Conservation (phyloP, 768 basidiomycete species). For the Podaxis rugospora region DNA sequence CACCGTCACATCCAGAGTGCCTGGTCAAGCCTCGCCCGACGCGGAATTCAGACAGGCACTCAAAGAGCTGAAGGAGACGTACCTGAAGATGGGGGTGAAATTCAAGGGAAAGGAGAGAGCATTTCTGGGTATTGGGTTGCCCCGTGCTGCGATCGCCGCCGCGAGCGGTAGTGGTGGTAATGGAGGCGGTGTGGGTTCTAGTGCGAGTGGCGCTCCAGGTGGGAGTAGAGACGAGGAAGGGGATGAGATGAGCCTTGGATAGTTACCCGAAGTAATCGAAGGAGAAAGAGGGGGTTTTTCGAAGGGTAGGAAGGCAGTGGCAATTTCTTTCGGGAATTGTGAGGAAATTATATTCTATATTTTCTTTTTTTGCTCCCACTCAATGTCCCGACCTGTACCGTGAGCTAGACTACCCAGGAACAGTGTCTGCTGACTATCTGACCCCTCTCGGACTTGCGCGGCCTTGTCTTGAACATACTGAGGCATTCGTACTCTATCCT, state of each 20-base stretch:
- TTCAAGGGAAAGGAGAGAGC: constrained; percentile 10
- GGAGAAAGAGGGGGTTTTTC: not conserved
- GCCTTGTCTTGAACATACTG: not conserved
- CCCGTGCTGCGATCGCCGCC: not conserved
- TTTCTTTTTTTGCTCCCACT: not conserved
- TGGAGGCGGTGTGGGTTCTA: not conserved
- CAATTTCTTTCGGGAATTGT: not conserved
- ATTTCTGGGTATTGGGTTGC: constrained; percentile 3
- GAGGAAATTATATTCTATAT: too few species aligned
- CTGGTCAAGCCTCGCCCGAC: not conserved
- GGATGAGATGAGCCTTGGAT: constrained; percentile 11
- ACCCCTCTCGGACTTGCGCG: constrained; percentile 11
- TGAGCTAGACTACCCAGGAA: not conserved
- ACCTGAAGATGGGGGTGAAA: constrained; percentile 1
- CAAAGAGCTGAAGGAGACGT: constrained; percentile 9
- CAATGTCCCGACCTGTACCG: not conserved
- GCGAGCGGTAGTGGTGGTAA: not conserved
- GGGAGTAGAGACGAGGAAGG: constrained; percentile 4
- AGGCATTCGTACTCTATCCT: not conserved
- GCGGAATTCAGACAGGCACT: constrained; percentile 5
- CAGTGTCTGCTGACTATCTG: not conserved
- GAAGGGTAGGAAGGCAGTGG: not conserved
- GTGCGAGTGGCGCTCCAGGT: not conserved
- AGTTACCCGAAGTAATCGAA: not conserved
- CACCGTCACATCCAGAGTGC: constrained; percentile 19